Conservation (phyloP, 495 filamentous ascomycete genomes). For the Penicillium cinerascens region DNA sequence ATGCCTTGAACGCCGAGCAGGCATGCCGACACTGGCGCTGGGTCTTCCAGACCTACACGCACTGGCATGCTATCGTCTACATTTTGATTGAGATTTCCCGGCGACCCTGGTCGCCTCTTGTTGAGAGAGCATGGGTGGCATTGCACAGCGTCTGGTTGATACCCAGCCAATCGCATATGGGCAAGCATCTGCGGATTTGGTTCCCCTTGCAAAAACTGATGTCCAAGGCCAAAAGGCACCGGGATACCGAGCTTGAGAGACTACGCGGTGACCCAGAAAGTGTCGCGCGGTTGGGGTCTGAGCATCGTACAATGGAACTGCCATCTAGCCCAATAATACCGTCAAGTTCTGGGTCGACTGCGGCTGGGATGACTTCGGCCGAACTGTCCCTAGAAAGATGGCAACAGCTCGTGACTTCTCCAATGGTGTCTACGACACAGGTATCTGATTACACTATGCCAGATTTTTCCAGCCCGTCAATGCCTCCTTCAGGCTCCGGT, state of each 20-base stretch:
- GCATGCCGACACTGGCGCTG: conserved; percentile 55
- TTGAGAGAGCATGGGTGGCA: conserved; percentile 54
- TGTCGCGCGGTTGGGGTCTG: conserved; percentile 24
- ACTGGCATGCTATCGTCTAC: conserved; percentile 59
- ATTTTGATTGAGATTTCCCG: conserved; percentile 50
- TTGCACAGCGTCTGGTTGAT: conserved; percentile 49
- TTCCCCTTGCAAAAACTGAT: conserved; percentile 51
- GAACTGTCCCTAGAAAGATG: conserved; percentile 36
- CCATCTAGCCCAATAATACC: conserved; percentile 25
- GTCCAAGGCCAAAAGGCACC: conserved; percentile 45
- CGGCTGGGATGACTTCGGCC: conserved; percentile 13
- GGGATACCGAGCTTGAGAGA: conserved; percentile 38
- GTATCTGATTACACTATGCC: not conserved
- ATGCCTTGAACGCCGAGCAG: conserved; percentile 45
- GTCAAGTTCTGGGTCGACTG: conserved; percentile 19
- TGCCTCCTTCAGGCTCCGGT: not conserved
- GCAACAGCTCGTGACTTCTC: conserved; percentile 27
- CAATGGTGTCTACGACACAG: not conserved
- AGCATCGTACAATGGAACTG: conserved; percentile 25
- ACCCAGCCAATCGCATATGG: conserved; percentile 28
- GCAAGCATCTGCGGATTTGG: conserved; percentile 48
- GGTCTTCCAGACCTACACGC: conserved; percentile 56
- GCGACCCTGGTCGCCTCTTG: conserved; percentile 45
- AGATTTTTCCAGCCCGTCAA: not conserved
- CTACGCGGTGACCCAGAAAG: conserved; percentile 29